These are phyloP conservation scores for Spencermartinsiella europaea DNA, from an alignment of 805 yeast genomes.

Conservation along the genomic window DNA sequence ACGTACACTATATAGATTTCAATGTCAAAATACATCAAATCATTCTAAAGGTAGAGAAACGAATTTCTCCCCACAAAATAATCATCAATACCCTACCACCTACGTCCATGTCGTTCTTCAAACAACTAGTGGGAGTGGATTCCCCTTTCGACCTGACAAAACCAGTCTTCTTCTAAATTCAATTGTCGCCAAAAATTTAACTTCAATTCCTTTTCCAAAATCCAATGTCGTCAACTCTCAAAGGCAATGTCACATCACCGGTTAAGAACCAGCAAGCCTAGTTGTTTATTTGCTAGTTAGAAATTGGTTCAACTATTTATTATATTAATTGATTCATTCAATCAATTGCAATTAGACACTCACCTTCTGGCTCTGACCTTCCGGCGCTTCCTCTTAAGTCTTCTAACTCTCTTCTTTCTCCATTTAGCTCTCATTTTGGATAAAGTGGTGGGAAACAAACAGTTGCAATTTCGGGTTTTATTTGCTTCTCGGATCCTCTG, in stretches of 20 bases:
- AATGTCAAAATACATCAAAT: background rate
- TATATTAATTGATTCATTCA: constrained; percentile 4
- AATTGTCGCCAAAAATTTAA: too few relatives aligned
- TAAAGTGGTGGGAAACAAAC: background rate
- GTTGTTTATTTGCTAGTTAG: constrained; percentile 21
- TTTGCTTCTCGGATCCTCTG: background rate
- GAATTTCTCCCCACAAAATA: too few relatives aligned
- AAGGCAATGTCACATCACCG: background rate
- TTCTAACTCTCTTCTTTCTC: constrained; percentile 99
- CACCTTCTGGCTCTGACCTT: constrained; percentile 99
- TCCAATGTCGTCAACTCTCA: background rate
- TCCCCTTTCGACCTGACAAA: too few relatives aligned
- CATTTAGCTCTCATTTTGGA: constrained; percentile 63
- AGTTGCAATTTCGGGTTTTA: background rate
- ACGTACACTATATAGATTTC: background rate
- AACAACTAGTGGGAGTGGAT: constrained; percentile 7
- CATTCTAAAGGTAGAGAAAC: too few relatives aligned
- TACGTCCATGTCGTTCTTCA: too few relatives aligned
- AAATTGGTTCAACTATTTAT: background rate
- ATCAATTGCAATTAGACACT: constrained; percentile 9
- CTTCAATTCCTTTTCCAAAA: too few relatives aligned
- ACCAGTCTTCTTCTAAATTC: too few relatives aligned
- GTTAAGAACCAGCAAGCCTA: constrained; percentile 21
- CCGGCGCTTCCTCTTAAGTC: constrained; percentile 99
- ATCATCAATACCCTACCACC: too few relatives aligned